Conservation (phyloP, 371 early-diverging fungal species). For the Parasitella parasitica region DNA sequence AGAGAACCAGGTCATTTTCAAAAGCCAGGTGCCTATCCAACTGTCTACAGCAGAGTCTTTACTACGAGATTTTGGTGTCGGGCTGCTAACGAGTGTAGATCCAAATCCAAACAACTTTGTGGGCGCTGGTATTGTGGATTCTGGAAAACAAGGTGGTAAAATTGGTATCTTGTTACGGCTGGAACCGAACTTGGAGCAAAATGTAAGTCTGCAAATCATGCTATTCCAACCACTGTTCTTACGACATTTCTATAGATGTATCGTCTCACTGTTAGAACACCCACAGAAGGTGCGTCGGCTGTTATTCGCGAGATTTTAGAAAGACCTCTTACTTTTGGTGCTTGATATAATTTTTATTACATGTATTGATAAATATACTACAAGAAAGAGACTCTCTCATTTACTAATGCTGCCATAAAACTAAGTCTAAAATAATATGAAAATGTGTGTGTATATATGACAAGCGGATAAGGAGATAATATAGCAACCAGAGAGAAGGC, state of each 20-base stretch:
- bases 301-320: conserved; percentile 47
- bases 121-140: conserved; percentile 83
- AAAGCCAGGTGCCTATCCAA: conserved; percentile 58
- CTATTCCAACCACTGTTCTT: too few relatives aligned
- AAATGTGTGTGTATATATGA: not conserved
- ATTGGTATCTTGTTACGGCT: conserved; percentile 90
- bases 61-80: conserved; percentile 69
- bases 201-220: conserved; percentile 76
- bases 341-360: not conserved
- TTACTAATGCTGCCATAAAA: not conserved
- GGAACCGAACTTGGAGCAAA: conserved; percentile 86
- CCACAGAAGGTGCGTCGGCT: conserved; percentile 78
- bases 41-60: conserved; percentile 45
- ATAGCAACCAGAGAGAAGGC: not conserved
- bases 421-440: not conserved
- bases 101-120: conserved; percentile 88
- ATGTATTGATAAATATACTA: not conserved
- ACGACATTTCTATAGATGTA: conserved; percentile 68
- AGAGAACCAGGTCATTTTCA: conserved; percentile 75
- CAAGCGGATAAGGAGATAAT: too few relatives aligned
- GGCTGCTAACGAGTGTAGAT: conserved; percentile 79
- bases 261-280: conserved; percentile 87
- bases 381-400: not conserved
- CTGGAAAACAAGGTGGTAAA: conserved; percentile 69
- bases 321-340: conserved; percentile 21